Conservation (phyloP, 768 basidiomycete genomes). For the Psilocybe tampanensis region DNA sequence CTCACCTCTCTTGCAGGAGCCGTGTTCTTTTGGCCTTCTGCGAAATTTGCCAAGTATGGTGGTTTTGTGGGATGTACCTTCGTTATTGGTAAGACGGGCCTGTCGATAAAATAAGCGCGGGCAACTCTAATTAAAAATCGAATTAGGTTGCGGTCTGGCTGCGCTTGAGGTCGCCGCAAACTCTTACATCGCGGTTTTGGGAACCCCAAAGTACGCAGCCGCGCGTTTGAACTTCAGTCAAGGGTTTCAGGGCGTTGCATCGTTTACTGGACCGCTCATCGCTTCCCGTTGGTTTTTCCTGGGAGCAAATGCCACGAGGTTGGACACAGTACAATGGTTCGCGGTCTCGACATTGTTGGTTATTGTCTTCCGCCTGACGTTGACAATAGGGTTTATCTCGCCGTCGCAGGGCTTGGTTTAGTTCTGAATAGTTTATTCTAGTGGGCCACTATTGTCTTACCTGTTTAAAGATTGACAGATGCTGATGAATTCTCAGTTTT, state of each 20-base stretch:
- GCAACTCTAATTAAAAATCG: slow-evolving; percentile 4
- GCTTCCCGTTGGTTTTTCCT: slow-evolving; percentile 76
- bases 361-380: neutral
- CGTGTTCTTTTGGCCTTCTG: slow-evolving; percentile 80
- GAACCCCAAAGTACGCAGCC: slow-evolving; percentile 69
- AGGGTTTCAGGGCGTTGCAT: slow-evolving; percentile 77
- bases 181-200: slow-evolving; percentile 76
- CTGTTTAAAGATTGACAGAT: neutral
- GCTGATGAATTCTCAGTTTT: slow-evolving; percentile 43
- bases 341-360: neutral
- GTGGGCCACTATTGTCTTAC: slow-evolving; percentile 20
- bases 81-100: slow-evolving; percentile 50
- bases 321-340: slow-evolving; percentile 72
- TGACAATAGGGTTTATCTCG: slow-evolving; percentile 58
- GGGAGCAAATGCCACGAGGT: slow-evolving; percentile 58
- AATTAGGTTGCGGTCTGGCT: slow-evolving; percentile 61
- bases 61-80: slow-evolving; percentile 79
- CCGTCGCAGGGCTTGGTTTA: slow-evolving; percentile 64
- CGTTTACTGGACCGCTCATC: slow-evolving; percentile 74
- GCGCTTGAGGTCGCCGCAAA: slow-evolving; percentile 76
- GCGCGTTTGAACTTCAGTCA: slow-evolving; percentile 80
- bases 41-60: slow-evolving; percentile 64
- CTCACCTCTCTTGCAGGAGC: slow-evolving; percentile 45
- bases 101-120: neutral
- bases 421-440: slow-evolving; percentile 66